Base-by-base conservation (phyloP, 2,329 filamentous ascomycete species). In the Madurella mycetomatis region DNA sequence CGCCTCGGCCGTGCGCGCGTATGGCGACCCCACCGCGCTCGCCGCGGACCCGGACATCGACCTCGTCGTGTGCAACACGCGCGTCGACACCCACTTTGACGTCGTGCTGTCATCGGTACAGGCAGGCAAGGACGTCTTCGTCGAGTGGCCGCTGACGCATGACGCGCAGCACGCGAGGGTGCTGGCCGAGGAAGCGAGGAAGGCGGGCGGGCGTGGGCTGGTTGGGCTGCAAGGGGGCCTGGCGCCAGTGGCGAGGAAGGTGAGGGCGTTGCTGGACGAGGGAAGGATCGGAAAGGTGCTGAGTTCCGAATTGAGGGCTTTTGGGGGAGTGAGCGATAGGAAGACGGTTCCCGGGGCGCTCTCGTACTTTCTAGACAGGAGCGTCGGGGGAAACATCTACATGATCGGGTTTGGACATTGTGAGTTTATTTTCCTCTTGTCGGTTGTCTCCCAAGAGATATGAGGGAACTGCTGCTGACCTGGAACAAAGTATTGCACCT, bases 61-160 rank as follows among this genome's bases (percentile, higher is more conserved):
- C 12, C 68, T 85, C 0, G 77, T 85, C 1, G 76, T 84, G 4
- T 76, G 76, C 57, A 72, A 66, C 41, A 82, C 79, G 0, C 72
- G 79, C 4, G 80, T 82, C 0, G 79, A 83, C 54, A 72, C 72
- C 1, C 82, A 85, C 57, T 70, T 74, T 43, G 53, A 66, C 2
- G 74, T 73, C 1, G 68, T 73, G 0, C 67, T 71, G 11, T 76
- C 81, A 0, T 76, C 74, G 15, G 58, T 83, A 1, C 67, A 69
- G 13, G 76, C 78, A 0, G 81, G 80, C 0, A 83, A 84, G 63
- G 62, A 68, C 0, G 72, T 80, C 0, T 85, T 71, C 53, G 72
- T 82, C 0, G 82, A 85, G 67, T 85, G 82, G 79, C 82, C 80
- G 5, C 68, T 85, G 0, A 78, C 77, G 0, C 66, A 76, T 13